Conservation (phyloP, 306 rosid species). For the Biancaea sappan region DNA sequence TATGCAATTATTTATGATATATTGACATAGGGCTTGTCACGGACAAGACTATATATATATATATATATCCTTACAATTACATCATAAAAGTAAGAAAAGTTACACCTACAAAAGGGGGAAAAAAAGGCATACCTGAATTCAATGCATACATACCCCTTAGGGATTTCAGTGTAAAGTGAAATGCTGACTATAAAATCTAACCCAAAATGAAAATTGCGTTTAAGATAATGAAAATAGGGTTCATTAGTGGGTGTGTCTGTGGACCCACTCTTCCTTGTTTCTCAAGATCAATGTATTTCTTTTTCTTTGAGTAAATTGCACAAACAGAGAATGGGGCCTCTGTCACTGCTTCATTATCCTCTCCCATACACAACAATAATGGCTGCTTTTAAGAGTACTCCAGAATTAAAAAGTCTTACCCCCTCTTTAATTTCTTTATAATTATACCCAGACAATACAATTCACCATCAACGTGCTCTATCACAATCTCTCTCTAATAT, state of each 20-base stretch:
- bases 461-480: slow-evolving; percentile 38
- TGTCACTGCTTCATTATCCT: slow-evolving; percentile 27
- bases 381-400: slow-evolving; percentile 3
- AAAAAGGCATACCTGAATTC: too few relatives aligned
- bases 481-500: slow-evolving; percentile 22
- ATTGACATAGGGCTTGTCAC: too few relatives aligned
- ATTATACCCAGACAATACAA: slow-evolving; percentile 39
- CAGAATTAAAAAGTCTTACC: slow-evolving; percentile 33
- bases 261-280: slow-evolving; percentile 16
- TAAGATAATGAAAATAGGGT: not conserved
- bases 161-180: too few relatives aligned
- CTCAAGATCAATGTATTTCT: not conserved
- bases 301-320: slow-evolving; percentile 36
- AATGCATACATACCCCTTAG: too few relatives aligned
- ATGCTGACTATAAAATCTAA: too few relatives aligned
- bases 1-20: too few relatives aligned
- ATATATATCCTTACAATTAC: too few relatives aligned
- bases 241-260: not conserved
- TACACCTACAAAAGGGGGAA: too few relatives aligned
- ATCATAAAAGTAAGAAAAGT: too few relatives aligned
- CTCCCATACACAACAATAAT: slow-evolving; percentile 35
- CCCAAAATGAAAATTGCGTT: too few relatives aligned
- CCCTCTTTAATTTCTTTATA: slow-evolving; percentile 37
- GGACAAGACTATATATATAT: too few relatives aligned
- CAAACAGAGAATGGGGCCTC: slow-evolving; percentile 32